Evolutionary conservation across 495 filamentous ascomycete species (phyloP).

Genomic region (Penicillium paradoxum): DNA sequence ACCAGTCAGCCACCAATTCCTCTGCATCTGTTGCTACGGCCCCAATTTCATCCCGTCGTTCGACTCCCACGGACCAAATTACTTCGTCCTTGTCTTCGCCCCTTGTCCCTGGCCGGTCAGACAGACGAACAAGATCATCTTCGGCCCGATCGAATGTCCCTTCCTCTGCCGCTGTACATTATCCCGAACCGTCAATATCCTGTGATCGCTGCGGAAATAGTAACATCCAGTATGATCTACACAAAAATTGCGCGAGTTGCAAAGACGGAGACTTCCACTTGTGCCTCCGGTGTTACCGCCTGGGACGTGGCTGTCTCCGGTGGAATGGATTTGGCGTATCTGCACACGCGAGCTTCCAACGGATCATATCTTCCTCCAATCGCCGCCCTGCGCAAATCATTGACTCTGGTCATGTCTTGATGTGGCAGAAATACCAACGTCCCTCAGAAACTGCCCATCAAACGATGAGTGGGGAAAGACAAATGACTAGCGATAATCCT

Average conservation of each 20-base stretch:
- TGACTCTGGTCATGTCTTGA: slow-evolving; percentile 60
- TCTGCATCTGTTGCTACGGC: slow-evolving; percentile 14
- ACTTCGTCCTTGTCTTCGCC: slow-evolving; percentile 14
- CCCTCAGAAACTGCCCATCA: slow-evolving; percentile 37
- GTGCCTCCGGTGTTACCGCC: slow-evolving; percentile 72
- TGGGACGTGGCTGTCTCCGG: slow-evolving; percentile 65
- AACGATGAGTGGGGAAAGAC: slow-evolving; percentile 22
- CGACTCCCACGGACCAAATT: slow-evolving; percentile 6
- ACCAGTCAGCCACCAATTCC: slow-evolving; percentile 20
- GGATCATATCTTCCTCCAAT: slow-evolving; percentile 35
- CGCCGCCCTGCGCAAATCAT: slow-evolving; percentile 36
- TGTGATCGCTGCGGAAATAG: slow-evolving; percentile 62
- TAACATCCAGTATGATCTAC: slow-evolving; percentile 74
- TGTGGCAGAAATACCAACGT: slow-evolving; percentile 60
- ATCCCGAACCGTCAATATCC: slow-evolving; percentile 63
- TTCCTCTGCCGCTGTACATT: slow-evolving; percentile 41
- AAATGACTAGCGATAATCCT: slow-evolving; percentile 60
- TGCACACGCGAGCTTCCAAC: slow-evolving; percentile 55
- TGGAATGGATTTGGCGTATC: slow-evolving; percentile 73
- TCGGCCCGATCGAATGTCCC: slow-evolving; percentile 32
- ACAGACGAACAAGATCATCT: slow-evolving; percentile 29
- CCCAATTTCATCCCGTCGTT: not conserved
- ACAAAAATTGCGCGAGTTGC: slow-evolving; percentile 71
- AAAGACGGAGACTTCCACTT: slow-evolving; percentile 66
- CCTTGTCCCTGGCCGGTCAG: slow-evolving; percentile 20